Evolutionary conservation across 2,329 filamentous ascomycete species (phyloP), one percentile per base, ranked within the genome.

Genomic region (Aspergillus bombycis): DNA sequence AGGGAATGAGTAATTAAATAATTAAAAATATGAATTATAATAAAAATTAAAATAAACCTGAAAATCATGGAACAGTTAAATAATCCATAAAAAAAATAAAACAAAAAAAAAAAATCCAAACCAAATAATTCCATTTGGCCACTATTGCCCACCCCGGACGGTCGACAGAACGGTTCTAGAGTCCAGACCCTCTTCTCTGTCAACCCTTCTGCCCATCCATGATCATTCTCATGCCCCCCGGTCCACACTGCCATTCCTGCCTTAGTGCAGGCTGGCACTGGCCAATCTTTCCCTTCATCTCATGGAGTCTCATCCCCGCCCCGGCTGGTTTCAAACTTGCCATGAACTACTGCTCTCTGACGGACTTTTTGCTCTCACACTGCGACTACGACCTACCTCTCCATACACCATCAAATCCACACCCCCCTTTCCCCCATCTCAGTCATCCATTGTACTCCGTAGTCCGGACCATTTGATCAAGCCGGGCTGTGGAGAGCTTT

Each of bases 311-410:
- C 32, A 55, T 55, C 52, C 52, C 52, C 52, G 52, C 52, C 52
- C 30, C 52, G 34, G 52, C 11, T 38, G 52, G 52, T 55, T 55
- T 55, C 52, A n/a, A 55, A 55, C 36, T n/a, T 38, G 30, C 52
- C 52, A 55, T 55, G 52, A 55, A 55, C 52, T 55, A 55, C 52
- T 41, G n/a, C 32, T 86, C 83, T 46, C 71, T 64, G 28, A 67
- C 43, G 12, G 60, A 57, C 56, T 65, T 61, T 53, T 57, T 34
- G 57, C 9, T 23, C 12, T 50, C 50, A 26, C 46, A 16, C 46
- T 48, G 28, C 21, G 16, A 41, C 19, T n/a, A 41, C 38, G 14
- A 41, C 38, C 16, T 41, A 41, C 36, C 48, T 58, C 53, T 41
- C 60, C 46, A 55, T 41, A 55, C 48, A 34, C 48, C 48, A 55